Base-by-base conservation (phyloP, 2,329 filamentous ascomycete genomes). In the Fusarium sp. region DNA sequence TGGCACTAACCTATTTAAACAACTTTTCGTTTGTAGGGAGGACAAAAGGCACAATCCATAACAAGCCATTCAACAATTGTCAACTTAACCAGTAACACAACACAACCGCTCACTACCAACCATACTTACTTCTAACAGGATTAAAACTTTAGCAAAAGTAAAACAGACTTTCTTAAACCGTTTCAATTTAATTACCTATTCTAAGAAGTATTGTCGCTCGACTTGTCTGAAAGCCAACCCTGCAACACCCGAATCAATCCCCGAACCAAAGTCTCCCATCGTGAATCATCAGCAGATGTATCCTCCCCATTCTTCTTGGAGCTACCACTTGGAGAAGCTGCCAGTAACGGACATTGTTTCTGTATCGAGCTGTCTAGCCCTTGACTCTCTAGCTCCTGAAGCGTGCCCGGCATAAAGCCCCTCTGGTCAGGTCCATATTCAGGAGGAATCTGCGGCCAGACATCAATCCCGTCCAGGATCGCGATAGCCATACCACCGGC, bases 381-480 rank as follows among this genome's bases (percentile, higher is more conserved):
- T 35, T 14, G 26, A 13, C 44, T 14, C 37, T 30, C 13, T 6
- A 49, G 35, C 19, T 56, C 33, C 4, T 35, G 53, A 5, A 56
- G 19, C 11, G 53, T 49, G 19, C 53, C 53, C 3, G 45, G 45
- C 30, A 50, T 24, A 9, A 56, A 56, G 9, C 54, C 54, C 24
- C 46, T 28, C 45, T 56, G 54, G 15, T 50, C 53, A 56, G 53
- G 53, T 11, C 44, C 53, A 7, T 56, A 56, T 39, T 56, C 54
- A 8, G 39, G 28, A 19, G 54, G 54, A n/a, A 56, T 50, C 28
- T 56, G 37, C 8, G 54, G 54, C 45, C 45, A 56, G 4, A 32
- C 45, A 33, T 56, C 54, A 3, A 50, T 50, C 7, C 54, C 54
- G 7, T 56, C 54, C 3, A 56, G 15, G 20, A 50, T 56, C 0